Evolutionary conservation across 2,329 filamentous ascomycete species (phyloP), one percentile per base, ranked within the genome.

Genomic region (Aspergillus clavatus): DNA sequence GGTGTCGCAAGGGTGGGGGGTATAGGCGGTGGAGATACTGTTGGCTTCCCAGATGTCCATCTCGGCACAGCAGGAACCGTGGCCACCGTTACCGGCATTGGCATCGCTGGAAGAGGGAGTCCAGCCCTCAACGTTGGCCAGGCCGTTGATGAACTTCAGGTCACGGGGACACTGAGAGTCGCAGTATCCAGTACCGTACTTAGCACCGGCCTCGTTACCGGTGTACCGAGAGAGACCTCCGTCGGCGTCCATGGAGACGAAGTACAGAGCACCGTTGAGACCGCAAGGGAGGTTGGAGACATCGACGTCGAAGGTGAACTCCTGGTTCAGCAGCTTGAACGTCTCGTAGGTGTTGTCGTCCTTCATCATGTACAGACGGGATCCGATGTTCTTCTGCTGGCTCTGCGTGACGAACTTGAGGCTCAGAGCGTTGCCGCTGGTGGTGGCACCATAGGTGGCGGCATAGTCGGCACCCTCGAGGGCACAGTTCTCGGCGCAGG

Each of bases 31-130:
- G 16, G 81, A 77, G 59, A 83, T 76, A 54, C 71, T 75, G 74
- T 86, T 86, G 55, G 82, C 82, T 69, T 86, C 82, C 81, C 82
- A 85, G 65, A 83, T 74, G 56, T 86, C 82, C 76, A 86, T 82
- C 66, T 86, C 83, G 35, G 76, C 69, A 65, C 82, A 86, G 75
- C 82, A 85, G 29, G 81, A 72, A 49, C 83, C 82, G 40, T 75
- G 68, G 35, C 66, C 65, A 29, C 77, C 78, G 19, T 66, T 60
- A 45, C 79, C 80, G 26, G 75, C 70, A 59, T 80, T 80, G 52
- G 65, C 52, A 56, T 84, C 80, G 55, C 71, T 78, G 28, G 54
- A 47, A 1, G 79, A 80, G 5, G 76, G 61, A 29, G 52, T 50
- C 76, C 77, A 79, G 46, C 72, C 72, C 5, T 78, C 73, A n/a